phyloP scores from a whole-genome alignment of 805 yeast species.

The Candida broadrunensis region DNA sequence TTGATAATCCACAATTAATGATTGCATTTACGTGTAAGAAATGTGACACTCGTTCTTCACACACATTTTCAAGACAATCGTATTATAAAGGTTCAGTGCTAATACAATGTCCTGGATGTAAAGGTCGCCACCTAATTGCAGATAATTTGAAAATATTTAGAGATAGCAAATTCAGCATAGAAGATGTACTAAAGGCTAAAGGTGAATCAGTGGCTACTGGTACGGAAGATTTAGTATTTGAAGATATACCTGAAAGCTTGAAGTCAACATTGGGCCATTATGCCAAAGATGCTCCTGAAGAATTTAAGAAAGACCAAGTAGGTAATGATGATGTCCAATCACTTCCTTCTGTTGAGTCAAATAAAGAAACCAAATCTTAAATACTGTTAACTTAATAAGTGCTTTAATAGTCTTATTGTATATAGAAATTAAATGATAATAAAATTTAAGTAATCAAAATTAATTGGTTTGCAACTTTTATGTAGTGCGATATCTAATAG shows the following conservation, averaged over 20 bases:
- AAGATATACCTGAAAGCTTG: constrained; percentile 61
- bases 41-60: constrained; percentile 81
- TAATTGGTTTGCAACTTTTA: too few relatives aligned
- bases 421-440: too few relatives aligned
- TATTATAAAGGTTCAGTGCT: constrained; percentile 83
- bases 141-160: constrained; percentile 70
- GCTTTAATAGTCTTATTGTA: too few relatives aligned
- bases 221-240: constrained; percentile 61
- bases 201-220: constrained; percentile 72
- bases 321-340: background rate
- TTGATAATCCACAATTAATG: constrained; percentile 77
- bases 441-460: too few relatives aligned
- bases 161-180: constrained; percentile 74
- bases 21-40: constrained; percentile 90
- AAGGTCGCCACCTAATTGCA: constrained; percentile 84
- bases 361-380: background rate
- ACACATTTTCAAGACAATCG: constrained; percentile 89
- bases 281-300: constrained; percentile 66
- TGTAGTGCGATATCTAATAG: too few relatives aligned
- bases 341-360: constrained; percentile 3
- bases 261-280: constrained; percentile 54
- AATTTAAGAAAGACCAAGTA: constrained; percentile 14
- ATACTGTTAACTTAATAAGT: too few relatives aligned
- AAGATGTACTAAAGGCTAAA: constrained; percentile 70
- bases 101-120: constrained; percentile 90